Conservation (phyloP, 2,329 filamentous ascomycete species). For the Sporothrix variecibatus region DNA sequence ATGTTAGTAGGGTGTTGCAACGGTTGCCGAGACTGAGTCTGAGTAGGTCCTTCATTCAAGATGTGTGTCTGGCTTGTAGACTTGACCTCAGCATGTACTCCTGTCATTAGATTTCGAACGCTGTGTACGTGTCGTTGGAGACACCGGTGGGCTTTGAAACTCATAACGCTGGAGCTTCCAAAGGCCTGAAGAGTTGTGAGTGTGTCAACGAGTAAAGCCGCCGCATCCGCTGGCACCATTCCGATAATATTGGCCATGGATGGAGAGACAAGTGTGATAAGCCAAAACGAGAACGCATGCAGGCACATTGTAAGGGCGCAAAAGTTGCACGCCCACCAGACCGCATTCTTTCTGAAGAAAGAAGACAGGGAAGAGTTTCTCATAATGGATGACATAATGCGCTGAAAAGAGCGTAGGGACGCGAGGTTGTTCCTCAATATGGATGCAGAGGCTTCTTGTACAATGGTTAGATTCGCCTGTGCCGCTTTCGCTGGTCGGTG, state of each 20-base stretch:
- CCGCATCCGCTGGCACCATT: neutral
- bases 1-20: neutral
- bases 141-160: conserved; percentile 2
- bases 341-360: neutral
- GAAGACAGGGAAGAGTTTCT: neutral
- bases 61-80: neutral
- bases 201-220: neutral
- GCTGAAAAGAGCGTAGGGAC: neutral
- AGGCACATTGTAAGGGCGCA: neutral
- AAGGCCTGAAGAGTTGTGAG: neutral
- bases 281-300: neutral
- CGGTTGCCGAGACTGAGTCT: neutral
- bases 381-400: neutral
- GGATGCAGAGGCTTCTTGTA: neutral
- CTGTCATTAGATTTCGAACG: neutral
- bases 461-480: neutral
- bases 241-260: neutral
- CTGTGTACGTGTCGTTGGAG: neutral
- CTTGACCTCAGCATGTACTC: neutral
- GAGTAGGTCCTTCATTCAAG: neutral
- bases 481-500: neutral
- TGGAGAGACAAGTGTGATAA: neutral
- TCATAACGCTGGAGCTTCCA: neutral
- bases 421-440: neutral
- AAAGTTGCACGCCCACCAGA: conserved; percentile 12